Evolutionary conservation across 2,329 filamentous ascomycete genomes (phyloP), one percentile per base, ranked within the genome.

Genomic region (Ophiocordyceps robertsii): DNA sequence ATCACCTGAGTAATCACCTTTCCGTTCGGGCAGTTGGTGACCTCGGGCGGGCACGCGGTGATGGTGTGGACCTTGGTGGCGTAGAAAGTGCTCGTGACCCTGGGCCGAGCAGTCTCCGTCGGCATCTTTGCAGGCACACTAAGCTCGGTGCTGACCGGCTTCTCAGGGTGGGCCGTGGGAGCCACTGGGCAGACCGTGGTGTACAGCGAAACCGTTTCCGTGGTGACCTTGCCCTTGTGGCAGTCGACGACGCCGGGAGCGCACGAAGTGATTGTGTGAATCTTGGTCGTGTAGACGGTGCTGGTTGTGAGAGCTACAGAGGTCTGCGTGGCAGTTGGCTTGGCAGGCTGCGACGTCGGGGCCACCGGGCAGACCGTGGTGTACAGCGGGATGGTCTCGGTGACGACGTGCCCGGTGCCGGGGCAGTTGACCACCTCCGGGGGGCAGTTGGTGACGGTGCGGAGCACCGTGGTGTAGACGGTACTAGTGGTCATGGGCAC

Each of bases 361-460:
- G 48, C 45, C 8, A 50, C 48, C 17, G 63, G 63, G 58, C 60
- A 66, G 39, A 66, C 55, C 7, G 62, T 65, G 21, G 61, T 65
- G 43, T 59, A 61, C 40, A 40, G 38, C 9, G 53, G 45, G 44
- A 63, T 54, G 39, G 62, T 53, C 44, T 57, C 54, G 1, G 60
- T 61, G 29, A 53, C 58, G 42, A 59, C 50, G 16, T 55, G 47
- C 30, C 59, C 57, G 43, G 57, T 54, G 24, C 24, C 9, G 10
- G 56, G 55, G 53, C 74, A 77, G 69, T 73, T 57, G 49, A 66
- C 65, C 47, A 72, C 66, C 43, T 60, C 63, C 36, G 70, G 61
- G 41, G 63, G 65, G 57, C 73, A 77, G 31, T 67, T 68, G 52
- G 70, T 76, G 50, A 37, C 49, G 33, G 74, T 79, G 47, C 72